phyloP scores from a whole-genome alignment of 768 basidiomycete genomes.

The Lactifluus pinguis region DNA sequence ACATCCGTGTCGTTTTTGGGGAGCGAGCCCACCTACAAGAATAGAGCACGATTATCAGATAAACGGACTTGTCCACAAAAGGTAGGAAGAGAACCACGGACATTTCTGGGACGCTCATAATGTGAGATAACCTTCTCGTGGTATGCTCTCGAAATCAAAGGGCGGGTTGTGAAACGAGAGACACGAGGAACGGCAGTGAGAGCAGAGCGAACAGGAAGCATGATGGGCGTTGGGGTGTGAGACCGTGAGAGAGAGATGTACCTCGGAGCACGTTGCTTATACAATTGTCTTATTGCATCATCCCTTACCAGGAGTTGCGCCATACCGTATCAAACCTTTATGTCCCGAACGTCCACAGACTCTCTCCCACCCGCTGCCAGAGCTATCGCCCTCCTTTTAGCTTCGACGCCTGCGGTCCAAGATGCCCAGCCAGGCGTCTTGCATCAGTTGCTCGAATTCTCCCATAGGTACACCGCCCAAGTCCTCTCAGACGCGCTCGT shows the following conservation, averaged over 20 bases:
- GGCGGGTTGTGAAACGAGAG: slow-evolving; percentile 34
- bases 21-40: slow-evolving; percentile 81
- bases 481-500: slow-evolving; percentile 79
- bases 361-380: slow-evolving; percentile 79
- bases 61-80: slow-evolving; percentile 29
- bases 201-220: slow-evolving; percentile 56
- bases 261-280: too few species aligned
- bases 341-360: slow-evolving; percentile 37
- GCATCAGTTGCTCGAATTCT: slow-evolving; percentile 81
- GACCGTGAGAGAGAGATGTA: too few species aligned
- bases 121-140: slow-evolving; percentile 97
- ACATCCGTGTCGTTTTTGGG: slow-evolving; percentile 88
- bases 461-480: slow-evolving; percentile 76
- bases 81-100: slow-evolving; percentile 33
- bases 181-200: slow-evolving; percentile 37
- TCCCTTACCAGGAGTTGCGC: neutral
- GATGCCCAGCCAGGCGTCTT: slow-evolving; percentile 82
- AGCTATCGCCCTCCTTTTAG: slow-evolving; percentile 73
- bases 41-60: slow-evolving; percentile 46
- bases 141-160: slow-evolving; percentile 62
- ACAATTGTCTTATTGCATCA: neutral
- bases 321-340: slow-evolving; percentile 14
- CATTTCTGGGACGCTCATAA: slow-evolving; percentile 96
- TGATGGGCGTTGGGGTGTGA: slow-evolving; percentile 35
- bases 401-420: slow-evolving; percentile 75